Evolutionary conservation across 768 basidiomycete genomes (phyloP).

Genomic region (Phylloporus sp.): DNA sequence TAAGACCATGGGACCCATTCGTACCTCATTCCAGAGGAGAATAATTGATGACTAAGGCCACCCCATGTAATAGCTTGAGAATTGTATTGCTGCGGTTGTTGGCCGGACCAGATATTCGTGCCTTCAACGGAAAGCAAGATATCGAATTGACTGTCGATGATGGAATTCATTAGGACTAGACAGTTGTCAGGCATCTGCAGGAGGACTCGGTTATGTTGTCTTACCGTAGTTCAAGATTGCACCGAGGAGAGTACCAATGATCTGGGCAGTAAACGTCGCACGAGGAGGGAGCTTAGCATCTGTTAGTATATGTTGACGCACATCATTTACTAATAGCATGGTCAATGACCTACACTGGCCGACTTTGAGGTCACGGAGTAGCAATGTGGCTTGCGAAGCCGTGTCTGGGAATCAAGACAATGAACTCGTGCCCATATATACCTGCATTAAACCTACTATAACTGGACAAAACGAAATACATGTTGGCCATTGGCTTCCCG

Average conservation of each 20-base stretch:
- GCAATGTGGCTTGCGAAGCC: constrained; percentile 43
- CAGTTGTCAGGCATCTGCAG: background rate
- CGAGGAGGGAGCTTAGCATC: constrained; percentile 59
- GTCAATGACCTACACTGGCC: constrained; percentile 17
- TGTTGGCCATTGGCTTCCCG: constrained; percentile 40
- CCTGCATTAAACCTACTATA: constrained; percentile 35
- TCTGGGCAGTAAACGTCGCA: constrained; percentile 58
- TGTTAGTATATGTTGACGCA: constrained; percentile 29
- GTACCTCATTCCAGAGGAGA: constrained; percentile 28
- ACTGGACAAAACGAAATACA: constrained; percentile 43
- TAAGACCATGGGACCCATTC: constrained; percentile 40
- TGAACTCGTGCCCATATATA: constrained; percentile 38
- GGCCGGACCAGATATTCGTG: constrained; percentile 37
- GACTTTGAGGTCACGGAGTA: constrained; percentile 58
- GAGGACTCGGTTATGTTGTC: background rate
- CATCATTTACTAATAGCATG: constrained; percentile 24
- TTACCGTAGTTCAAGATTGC: constrained; percentile 44
- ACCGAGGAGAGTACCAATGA: constrained; percentile 52
- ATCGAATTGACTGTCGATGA: constrained; percentile 47
- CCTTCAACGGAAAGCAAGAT: constrained; percentile 54
- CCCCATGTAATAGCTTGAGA: constrained; percentile 39
- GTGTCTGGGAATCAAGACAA: constrained; percentile 39
- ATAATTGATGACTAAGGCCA: constrained; percentile 35
- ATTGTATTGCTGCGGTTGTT: constrained; percentile 29
- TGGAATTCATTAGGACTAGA: constrained; percentile 57